These are phyloP conservation scores for Neurospora sp. DNA, from an alignment of 495 filamentous ascomycete species.

Conservation along the genomic window DNA sequence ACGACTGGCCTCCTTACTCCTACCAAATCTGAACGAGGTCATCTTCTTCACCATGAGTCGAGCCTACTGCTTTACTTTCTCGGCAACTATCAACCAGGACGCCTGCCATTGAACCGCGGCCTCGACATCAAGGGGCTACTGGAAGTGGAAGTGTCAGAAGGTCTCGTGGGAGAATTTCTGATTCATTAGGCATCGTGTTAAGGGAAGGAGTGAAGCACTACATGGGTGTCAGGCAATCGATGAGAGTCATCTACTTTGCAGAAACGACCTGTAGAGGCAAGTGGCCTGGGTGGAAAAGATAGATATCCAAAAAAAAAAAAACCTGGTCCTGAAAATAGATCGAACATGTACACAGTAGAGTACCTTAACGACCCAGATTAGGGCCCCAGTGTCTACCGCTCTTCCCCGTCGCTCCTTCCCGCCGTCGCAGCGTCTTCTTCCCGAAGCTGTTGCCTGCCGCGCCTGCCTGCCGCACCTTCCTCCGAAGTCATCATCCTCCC, in stretches of 20 bases:
- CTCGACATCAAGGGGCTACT: background rate
- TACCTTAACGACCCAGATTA: background rate
- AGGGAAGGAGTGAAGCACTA: background rate
- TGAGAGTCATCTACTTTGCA: background rate
- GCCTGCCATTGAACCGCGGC: background rate
- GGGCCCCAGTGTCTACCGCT: background rate
- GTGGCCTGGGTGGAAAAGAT: background rate
- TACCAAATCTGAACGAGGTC: background rate
- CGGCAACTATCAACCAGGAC: background rate
- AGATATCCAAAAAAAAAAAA: background rate
- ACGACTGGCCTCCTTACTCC: background rate
- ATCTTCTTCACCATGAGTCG: background rate
- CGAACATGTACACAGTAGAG: background rate
- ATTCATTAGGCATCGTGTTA: background rate
- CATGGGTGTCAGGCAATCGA: background rate
- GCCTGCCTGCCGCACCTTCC: background rate
- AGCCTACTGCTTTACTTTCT: background rate
- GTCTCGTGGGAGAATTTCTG: background rate
- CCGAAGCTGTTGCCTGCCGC: background rate
- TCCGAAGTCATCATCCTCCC: background rate
- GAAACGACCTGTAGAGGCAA: background rate
- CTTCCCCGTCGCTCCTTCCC: too few species aligned
- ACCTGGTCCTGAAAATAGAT: background rate
- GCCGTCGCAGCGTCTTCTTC: too few species aligned
- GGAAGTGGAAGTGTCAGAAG: background rate